Evolutionary conservation across 306 rosid genomes (phyloP), one percentile per base, ranked within the genome.

Genomic region (Mimosa bimucronata): DNA sequence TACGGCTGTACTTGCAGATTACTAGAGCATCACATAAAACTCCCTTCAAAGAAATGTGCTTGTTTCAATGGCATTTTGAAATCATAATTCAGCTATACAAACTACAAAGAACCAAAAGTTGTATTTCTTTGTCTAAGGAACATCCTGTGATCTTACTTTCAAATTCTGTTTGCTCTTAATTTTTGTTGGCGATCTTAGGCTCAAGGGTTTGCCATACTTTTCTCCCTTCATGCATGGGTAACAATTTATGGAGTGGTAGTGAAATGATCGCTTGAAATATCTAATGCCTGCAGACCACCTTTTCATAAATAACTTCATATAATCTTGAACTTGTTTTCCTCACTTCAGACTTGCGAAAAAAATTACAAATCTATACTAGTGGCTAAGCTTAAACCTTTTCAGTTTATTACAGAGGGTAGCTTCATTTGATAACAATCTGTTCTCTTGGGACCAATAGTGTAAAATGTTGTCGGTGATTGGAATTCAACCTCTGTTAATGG

Each of bases 21-120:
- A 23, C 48, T 50, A 34, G 62, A 41, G 42, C 71, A n/a, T 19
- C 7, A 41, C 31, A 53, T 40, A 68, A 55, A 74, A 0, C 16
- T 80, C 14, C 69, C 30, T 73, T 65, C 31, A 41, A 71, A 66
- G 37, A 80, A 53, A 52, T 46, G 67, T 81, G 15, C 72, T 60
- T 73, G 58, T 31, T 50, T 66, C 28, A 42, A 14, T 60, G 4
- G 67, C 58, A 60, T 58, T 58, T 81, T 71, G 37, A 70, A 76
- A 46, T 45, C 41, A 45, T 81, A 28, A 34, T 40, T 69, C 30
- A 46, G 57, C 66, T 37, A 62, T 7, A 66, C 21, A 7, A 79
- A 45, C 16, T 25, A 44, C 50, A 44, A 34, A 34, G 37, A 34
- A 55, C 28, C 4, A 21, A 21, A 9, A 25, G 31, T 60, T 18